These are phyloP conservation scores for Trichoderma afroharzianum DNA, from an alignment of 2,329 filamentous ascomycete genomes.

Conservation along the genomic window DNA sequence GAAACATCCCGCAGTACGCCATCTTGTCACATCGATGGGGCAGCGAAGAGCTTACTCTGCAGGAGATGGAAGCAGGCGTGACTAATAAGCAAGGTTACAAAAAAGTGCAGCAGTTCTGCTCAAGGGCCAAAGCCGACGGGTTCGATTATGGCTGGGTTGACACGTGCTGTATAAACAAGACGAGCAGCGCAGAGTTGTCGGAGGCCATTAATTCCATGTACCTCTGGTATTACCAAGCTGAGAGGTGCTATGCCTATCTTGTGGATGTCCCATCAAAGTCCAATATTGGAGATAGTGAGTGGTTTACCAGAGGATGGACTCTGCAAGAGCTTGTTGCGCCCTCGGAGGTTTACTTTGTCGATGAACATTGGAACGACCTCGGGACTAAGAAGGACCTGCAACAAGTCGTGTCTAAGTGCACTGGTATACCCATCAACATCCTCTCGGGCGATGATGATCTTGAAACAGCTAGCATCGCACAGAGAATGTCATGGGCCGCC, in stretches of 20 bases:
- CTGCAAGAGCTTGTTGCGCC: conserved; percentile 7
- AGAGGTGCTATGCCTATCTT: background rate
- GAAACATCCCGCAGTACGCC: background rate
- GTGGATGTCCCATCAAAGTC: background rate
- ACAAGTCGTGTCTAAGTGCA: background rate
- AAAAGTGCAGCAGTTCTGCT: conserved; percentile 4
- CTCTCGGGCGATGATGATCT: conserved; percentile 4
- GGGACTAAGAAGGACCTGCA: background rate
- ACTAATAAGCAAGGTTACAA: background rate
- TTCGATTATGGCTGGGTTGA: conserved; percentile 9
- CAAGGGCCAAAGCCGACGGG: background rate
- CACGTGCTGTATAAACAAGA: background rate
- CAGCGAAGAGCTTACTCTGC: background rate
- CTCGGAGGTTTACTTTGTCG: background rate
- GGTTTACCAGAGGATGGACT: conserved; percentile 8
- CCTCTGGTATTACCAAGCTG: background rate
- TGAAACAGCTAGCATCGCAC: conserved; percentile 16
- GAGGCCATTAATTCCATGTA: conserved; percentile 14
- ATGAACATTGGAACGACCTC: background rate
- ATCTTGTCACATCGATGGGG: conserved; percentile 10
- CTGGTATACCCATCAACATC: background rate
- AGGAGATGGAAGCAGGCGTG: background rate
- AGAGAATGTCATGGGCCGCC: conserved; percentile 28
- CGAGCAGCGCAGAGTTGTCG: background rate
- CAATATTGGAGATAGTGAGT: background rate